Conservation (phyloP, 164 flowering plant species). For the Stephania cephalantha region DNA sequence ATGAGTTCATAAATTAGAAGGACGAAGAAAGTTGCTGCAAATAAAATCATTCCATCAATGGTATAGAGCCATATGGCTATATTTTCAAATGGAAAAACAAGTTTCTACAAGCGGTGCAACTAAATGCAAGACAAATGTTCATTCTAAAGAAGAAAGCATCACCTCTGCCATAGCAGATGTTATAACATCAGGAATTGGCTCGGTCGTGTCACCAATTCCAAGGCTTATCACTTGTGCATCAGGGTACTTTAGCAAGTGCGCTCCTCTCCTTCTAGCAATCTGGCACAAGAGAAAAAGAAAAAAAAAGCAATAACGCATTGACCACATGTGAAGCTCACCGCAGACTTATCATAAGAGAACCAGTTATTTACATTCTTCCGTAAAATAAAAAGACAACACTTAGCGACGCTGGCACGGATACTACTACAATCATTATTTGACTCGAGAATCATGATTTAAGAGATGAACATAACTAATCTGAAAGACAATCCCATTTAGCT, state of each 20-base stretch:
- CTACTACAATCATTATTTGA: neutral
- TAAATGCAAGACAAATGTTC: neutral
- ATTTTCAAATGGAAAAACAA: neutral
- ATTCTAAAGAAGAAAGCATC: neutral
- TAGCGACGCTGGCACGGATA: neutral
- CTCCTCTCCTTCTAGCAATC: constrained; percentile 79
- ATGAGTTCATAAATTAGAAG: neutral
- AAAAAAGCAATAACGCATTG: too few relatives aligned
- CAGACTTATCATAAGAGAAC: neutral
- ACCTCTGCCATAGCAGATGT: constrained; percentile 90
- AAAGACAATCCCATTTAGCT: neutral
- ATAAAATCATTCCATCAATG: neutral
- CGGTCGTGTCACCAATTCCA: constrained; percentile 95
- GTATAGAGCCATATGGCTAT: neutral
- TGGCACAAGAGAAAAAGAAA: constrained; percentile 16
- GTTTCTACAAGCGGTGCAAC: neutral
- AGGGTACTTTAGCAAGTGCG: constrained; percentile 72
- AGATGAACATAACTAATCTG: neutral
- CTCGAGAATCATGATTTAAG: neutral
- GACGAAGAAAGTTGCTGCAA: neutral
- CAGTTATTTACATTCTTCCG: neutral
- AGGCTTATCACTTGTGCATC: constrained; percentile 87
- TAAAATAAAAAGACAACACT: neutral
- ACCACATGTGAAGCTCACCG: neutral
- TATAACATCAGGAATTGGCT: constrained; percentile 92